Evolutionary conservation across 2,329 filamentous ascomycete genomes (phyloP).

Genomic region (Myriosclerotinia curreyana): DNA sequence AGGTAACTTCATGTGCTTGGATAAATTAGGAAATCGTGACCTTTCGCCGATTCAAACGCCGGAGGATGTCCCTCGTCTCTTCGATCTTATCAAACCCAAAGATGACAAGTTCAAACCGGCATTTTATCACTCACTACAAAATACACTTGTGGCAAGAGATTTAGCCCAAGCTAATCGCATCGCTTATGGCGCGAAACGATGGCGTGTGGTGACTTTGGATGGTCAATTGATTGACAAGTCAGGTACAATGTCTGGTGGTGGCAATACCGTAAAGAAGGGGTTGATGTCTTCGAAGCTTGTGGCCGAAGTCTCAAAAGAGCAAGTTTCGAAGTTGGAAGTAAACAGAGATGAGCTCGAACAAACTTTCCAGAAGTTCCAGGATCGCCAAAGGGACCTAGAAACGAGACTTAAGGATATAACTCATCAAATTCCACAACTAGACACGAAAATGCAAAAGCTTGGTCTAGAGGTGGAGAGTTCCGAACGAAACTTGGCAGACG

Average conservation of each 20-base stretch:
- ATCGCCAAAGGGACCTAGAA: conserved; percentile 79
- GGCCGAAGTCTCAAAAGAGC: conserved; percentile 82
- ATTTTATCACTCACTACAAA: conserved; percentile 93
- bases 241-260: conserved; percentile 98
- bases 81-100: conserved; percentile 88
- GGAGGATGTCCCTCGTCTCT: conserved; percentile 86
- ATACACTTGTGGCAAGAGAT: conserved; percentile 89
- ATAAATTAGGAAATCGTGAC: conserved; percentile 78
- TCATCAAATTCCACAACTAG: conserved; percentile 75
- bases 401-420: conserved; percentile 67
- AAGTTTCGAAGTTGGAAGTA: conserved; percentile 80
- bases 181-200: conserved; percentile 87
- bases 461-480: conserved; percentile 84
- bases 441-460: conserved; percentile 90
- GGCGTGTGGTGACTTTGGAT: conserved; percentile 93
- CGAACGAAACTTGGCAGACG: conserved; percentile 78
- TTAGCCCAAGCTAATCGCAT: conserved; percentile 96
- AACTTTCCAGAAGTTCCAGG: conserved; percentile 79
- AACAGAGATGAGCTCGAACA: conserved; percentile 83
- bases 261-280: conserved; percentile 82
- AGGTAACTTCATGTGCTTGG: conserved; percentile 94
- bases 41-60: conserved; percentile 80
- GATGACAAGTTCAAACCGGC: conserved; percentile 82
- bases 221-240: conserved; percentile 97
- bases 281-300: conserved; percentile 96